Percentiles rank a stretch among this genome's conserved stretches.
Evolutionary conservation across 106 monocot genomes (phyloP).

Genomic region (Dioscorea alata): DNA sequence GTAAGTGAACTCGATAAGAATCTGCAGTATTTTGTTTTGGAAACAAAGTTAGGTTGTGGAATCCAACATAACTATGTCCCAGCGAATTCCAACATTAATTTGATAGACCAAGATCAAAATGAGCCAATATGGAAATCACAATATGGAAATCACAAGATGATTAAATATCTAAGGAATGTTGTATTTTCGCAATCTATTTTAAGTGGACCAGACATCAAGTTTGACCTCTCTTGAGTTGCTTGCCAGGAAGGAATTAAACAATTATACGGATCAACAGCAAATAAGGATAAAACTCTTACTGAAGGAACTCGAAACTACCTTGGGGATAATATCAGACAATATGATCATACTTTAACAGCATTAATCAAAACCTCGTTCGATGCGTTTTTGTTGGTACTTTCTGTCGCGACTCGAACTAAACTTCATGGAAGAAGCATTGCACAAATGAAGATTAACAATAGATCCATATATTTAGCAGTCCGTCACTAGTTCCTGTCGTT

Average conservation of each 20-base stretch:
- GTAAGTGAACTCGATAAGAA: constrained; percentile 64
- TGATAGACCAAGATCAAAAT: constrained; percentile 58
- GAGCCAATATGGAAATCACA: constrained; percentile 61
- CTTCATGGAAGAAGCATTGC: no score
- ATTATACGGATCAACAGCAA: constrained; percentile 72
- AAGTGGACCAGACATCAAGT: constrained; percentile 51
- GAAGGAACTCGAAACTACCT: constrained; percentile 69
- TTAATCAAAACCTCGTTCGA: constrained; percentile 77
- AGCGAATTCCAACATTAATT: constrained; percentile 67
- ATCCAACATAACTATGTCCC: constrained; percentile 71
- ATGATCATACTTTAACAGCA: constrained; percentile 60
- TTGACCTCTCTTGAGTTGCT: constrained; percentile 55
- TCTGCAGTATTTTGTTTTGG: constrained; percentile 62
- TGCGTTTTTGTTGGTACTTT: constrained; percentile 63
- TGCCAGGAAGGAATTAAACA: constrained; percentile 85
- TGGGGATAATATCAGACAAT: constrained; percentile 68
- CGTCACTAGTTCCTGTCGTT: no score
- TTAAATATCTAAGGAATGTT: constrained; percentile 68
- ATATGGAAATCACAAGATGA: constrained; percentile 54
- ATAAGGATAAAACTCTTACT: constrained; percentile 60
- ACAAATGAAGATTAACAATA: no score
- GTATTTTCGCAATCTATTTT: constrained; percentile 75
- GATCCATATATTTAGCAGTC: no score
- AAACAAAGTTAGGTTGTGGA: constrained; percentile 78
- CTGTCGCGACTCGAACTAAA: no score